Percentiles rank a stretch among this genome's conserved stretches.
phyloP scores from a whole-genome alignment of 805 yeast species.

The Priceomyces castillae region DNA sequence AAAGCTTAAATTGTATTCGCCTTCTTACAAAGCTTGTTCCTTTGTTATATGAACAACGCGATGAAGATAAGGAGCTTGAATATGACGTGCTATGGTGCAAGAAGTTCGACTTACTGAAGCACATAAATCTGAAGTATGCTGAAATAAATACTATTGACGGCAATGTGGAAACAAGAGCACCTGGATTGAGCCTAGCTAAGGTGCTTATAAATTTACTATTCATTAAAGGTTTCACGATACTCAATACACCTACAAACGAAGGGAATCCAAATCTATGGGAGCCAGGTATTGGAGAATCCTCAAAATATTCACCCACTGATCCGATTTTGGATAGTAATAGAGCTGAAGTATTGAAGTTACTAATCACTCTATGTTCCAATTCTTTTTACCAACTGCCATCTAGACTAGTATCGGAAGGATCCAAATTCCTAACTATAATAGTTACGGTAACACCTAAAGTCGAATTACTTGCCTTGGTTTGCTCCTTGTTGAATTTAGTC shows the following conservation, averaged over 20 bases:
- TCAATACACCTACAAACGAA: conserved; percentile 6
- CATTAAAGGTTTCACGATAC: conserved; percentile 51
- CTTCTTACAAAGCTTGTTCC: conserved; percentile 67
- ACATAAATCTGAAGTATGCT: conserved; percentile 2
- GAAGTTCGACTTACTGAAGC: conserved; percentile 42
- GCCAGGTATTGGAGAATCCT: conserved; percentile 64
- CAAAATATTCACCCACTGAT: conserved; percentile 24
- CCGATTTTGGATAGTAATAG: conserved; percentile 56
- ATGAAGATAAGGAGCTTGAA: conserved; percentile 23
- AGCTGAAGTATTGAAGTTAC: conserved; percentile 59
- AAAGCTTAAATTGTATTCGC: conserved; percentile 60
- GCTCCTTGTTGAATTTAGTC: conserved; percentile 66
- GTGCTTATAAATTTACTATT: conserved; percentile 47
- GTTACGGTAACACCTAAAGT: conserved; percentile 49
- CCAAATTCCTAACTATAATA: conserved; percentile 57
- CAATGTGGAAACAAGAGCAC: conserved; percentile 10
- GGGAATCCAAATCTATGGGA: conserved; percentile 56
- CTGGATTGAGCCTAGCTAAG: conserved; percentile 37
- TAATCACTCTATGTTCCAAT: conserved; percentile 60
- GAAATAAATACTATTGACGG: conserved; percentile 13
- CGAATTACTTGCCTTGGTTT: conserved; percentile 50
- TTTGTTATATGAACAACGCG: conserved; percentile 54
- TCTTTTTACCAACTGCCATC: conserved; percentile 51
- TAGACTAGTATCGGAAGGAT: conserved; percentile 48
- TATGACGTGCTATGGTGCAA: conserved; percentile 29